These are phyloP conservation scores for Fusarium solani-melongenae DNA, from an alignment of 2,329 filamentous ascomycete species.

Conservation along the genomic window DNA sequence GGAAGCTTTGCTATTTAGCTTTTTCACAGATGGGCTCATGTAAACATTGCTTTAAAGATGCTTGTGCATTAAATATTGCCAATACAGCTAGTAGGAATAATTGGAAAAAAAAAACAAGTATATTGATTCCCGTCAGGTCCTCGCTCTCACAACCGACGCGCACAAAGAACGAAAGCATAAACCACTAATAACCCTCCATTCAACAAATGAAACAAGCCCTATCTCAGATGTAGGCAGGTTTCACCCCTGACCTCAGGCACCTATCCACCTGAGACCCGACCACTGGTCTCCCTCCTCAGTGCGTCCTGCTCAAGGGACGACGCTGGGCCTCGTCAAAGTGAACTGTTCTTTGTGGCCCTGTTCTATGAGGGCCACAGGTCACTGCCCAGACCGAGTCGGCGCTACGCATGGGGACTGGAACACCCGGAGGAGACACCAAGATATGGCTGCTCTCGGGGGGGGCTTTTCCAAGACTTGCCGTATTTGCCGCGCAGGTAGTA, in stretches of 20 bases:
- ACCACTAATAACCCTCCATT: no score
- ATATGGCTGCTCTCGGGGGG: neutral
- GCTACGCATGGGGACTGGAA: neutral
- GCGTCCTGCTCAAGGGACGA: neutral
- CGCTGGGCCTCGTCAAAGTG: neutral
- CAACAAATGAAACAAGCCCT: no score
- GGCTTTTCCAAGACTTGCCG: neutral
- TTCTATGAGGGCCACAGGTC: neutral
- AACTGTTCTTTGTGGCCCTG: neutral
- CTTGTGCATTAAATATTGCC: no score
- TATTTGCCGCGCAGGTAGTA: neutral
- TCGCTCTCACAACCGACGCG: neutral
- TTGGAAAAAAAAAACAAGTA: neutral
- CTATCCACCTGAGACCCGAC: neutral
- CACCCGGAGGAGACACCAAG: neutral
- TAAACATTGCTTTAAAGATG: neutral
- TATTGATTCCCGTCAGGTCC: neutral
- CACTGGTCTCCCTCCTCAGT: neutral
- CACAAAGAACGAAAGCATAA: neutral
- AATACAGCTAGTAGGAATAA: accelerated
- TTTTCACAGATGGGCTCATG: neutral
- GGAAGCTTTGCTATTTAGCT: neutral
- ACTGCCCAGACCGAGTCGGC: neutral
- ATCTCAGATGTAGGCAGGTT: no score
- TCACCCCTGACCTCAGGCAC: no score